Percentiles rank a stretch among this genome's conserved stretches.
phyloP scores from a whole-genome alignment of 2,329 filamentous ascomycete genomes.

The Alternaria tenuissima region DNA sequence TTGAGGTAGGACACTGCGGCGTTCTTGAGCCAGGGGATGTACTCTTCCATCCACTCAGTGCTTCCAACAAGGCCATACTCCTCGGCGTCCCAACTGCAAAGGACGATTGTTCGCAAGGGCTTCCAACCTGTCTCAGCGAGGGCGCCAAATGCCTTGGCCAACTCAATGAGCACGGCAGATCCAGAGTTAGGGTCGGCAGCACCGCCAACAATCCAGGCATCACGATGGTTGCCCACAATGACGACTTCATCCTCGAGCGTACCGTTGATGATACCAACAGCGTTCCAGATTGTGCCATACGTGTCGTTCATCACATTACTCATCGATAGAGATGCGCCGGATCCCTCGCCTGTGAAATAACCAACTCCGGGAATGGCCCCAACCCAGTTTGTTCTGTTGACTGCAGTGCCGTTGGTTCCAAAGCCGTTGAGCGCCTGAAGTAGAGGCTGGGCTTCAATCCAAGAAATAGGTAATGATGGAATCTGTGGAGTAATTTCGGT shows the following conservation, averaged over 20 bases:
- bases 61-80: conserved; percentile 51
- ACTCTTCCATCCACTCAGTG: conserved; percentile 61
- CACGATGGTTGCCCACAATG: conserved; percentile 62
- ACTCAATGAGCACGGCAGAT: conserved; percentile 59
- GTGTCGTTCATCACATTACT: conserved; percentile 81
- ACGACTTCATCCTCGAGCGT: conserved; percentile 65
- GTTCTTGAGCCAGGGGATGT: conserved; percentile 56
- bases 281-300: conserved; percentile 82
- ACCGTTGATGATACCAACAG: conserved; percentile 73
- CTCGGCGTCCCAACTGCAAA: conserved; percentile 56
- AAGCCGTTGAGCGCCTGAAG: conserved; percentile 83
- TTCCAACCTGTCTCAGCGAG: conserved; percentile 61
- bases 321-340: conserved; percentile 58
- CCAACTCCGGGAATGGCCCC: conserved; percentile 47
- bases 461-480: conserved; percentile 87
- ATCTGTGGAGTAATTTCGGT: conserved; percentile 74
- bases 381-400: conserved; percentile 52
- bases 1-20: conserved; percentile 61
- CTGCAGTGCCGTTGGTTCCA: conserved; percentile 65
- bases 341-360: conserved; percentile 55
- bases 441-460: conserved; percentile 79
- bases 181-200: conserved; percentile 63
- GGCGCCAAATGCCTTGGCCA: conserved; percentile 60
- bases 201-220: conserved; percentile 64
- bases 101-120: conserved; percentile 59